phyloP scores from a whole-genome alignment of 192 early-diverging fungal genomes.

The Podila epicladia region DNA sequence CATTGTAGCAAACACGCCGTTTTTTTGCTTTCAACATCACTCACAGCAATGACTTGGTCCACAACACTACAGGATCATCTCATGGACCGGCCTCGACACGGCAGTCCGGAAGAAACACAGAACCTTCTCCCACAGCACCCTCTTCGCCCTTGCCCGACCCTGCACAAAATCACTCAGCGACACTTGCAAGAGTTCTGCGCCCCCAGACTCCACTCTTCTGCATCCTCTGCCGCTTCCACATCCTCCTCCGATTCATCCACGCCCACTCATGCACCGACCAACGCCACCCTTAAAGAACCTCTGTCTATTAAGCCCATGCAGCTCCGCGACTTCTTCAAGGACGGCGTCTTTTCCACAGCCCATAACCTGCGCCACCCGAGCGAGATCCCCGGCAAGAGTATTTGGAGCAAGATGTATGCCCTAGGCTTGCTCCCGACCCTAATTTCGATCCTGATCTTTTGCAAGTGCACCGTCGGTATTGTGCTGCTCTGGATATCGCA shows the following conservation, averaged over 20 bases:
- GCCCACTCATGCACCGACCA: neutral
- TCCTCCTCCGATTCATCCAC: neutral
- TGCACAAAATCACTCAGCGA: slow-evolving; percentile 10
- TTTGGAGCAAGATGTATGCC: slow-evolving; percentile 20
- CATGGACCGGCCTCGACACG: neutral
- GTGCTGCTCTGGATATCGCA: slow-evolving; percentile 19
- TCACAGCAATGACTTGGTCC: slow-evolving; percentile 17
- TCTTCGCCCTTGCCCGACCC: neutral
- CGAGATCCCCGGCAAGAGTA: slow-evolving; percentile 16
- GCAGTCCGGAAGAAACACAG: neutral
- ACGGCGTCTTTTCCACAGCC: neutral
- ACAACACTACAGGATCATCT: slow-evolving; percentile 1
- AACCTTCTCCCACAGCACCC: neutral
- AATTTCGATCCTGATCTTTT: slow-evolving; percentile 14
- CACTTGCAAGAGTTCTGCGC: slow-evolving; percentile 35
- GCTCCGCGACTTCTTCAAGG: slow-evolving; percentile 8
- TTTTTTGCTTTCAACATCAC: neutral
- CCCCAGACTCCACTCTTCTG: neutral
- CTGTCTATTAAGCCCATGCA: slow-evolving; percentile 14
- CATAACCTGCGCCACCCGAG: slow-evolving; percentile 14
- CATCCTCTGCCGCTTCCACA: neutral
- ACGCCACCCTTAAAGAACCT: slow-evolving; percentile 13
- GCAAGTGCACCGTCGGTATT: slow-evolving; percentile 5
- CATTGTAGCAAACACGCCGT: too few species aligned
- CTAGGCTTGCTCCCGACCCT: slow-evolving; percentile 14